Conservation (phyloP, 495 filamentous ascomycete species). For the Mytilinidion resinicola region DNA sequence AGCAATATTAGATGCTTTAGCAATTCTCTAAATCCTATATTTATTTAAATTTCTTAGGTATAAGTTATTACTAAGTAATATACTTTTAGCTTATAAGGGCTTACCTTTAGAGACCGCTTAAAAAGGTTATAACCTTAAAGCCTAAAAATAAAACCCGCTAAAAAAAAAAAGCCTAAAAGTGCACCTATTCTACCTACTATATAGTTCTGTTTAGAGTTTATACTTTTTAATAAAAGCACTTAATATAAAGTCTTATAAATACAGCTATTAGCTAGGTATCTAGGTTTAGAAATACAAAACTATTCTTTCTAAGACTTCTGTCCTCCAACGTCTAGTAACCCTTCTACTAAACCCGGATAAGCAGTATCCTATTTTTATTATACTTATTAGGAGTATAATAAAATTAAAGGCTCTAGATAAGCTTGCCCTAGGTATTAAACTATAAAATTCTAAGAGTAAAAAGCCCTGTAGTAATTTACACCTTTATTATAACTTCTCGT, state of each 20-base stretch:
- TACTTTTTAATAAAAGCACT: too few species aligned
- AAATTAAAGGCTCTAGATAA: neutral
- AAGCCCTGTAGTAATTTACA: neutral
- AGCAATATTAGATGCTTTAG: neutral
- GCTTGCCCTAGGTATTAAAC: neutral
- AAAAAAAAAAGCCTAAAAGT: neutral
- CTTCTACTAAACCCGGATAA: neutral
- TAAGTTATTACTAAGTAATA: too few species aligned
- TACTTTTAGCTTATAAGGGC: too few species aligned
- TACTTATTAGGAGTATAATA: neutral
- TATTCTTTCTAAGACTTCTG: neutral
- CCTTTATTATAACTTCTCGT: constrained; percentile 1
- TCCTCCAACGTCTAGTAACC: neutral
- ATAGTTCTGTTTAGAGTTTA: neutral
- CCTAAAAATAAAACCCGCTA: neutral
- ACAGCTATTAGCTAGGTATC: neutral
- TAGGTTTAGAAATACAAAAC: neutral
- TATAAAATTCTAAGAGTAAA: neutral
- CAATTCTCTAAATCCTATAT: neutral
- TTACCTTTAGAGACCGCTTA: neutral
- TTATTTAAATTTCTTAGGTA: too few species aligned
- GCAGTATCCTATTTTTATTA: neutral
- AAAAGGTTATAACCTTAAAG: neutral
- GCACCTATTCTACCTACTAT: neutral
- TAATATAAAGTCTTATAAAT: neutral